Percentiles rank a stretch among this genome's conserved stretches.
Conservation (phyloP, 345 rosid genomes). For the Salix exigua region DNA sequence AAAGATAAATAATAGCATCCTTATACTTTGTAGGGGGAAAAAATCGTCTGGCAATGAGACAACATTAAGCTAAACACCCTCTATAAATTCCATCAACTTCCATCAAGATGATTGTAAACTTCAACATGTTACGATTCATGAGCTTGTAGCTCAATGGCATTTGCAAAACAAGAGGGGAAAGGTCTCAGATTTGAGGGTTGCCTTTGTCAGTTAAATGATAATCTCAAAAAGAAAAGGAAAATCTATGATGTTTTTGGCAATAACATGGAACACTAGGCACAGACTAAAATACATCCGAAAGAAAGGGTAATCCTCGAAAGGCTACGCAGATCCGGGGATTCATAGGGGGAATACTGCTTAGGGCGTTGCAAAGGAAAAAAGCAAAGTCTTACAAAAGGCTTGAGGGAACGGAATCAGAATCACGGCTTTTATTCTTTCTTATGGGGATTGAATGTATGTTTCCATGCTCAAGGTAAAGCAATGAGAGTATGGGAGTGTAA, state of each 20-base stretch:
- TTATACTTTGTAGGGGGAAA: background rate
- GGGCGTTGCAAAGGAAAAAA: no score
- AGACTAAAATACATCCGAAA: background rate
- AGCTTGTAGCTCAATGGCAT: background rate
- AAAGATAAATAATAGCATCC: background rate
- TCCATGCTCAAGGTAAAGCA: background rate
- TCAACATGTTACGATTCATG: background rate
- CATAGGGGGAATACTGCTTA: no score
- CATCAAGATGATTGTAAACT: background rate
- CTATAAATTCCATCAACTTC: background rate
- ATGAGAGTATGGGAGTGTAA: background rate
- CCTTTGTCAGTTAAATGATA: background rate
- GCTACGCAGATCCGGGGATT: no score
- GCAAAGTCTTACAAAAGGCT: no score
- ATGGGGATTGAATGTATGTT: background rate
- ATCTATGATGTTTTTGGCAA: background rate
- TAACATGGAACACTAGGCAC: background rate
- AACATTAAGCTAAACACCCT: background rate
- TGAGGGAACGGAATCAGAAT: no score
- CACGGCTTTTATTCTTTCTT: no score
- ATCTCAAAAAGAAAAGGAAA: background rate
- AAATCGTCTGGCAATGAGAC: background rate
- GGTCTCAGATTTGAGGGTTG: background rate
- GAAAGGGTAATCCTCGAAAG: no score
- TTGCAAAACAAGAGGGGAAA: background rate